Conservation (phyloP, 2,329 filamentous ascomycete genomes). For the Fusarium sp. region DNA sequence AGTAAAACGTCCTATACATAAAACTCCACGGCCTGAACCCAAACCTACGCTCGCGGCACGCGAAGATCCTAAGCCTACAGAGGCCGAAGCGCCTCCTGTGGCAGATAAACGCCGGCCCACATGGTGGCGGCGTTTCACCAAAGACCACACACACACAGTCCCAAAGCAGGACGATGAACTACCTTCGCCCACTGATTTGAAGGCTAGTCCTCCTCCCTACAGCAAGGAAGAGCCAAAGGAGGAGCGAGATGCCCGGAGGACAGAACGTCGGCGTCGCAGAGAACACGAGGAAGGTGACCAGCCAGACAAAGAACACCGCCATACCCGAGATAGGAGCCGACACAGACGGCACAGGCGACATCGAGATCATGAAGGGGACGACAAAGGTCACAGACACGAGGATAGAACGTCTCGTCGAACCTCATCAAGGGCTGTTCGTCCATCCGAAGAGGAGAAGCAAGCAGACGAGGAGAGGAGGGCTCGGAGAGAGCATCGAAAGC, state of each 20-base stretch:
- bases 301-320: neutral
- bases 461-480: conserved; percentile 10
- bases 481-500: conserved; percentile 7
- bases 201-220: neutral
- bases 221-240: conserved; percentile 4
- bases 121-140: conserved; percentile 18
- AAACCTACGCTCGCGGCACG: conserved; percentile 2
- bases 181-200: neutral
- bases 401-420: conserved; percentile 5
- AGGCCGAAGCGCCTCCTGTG: conserved; percentile 1
- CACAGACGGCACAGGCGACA: neutral
- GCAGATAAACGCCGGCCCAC: neutral
- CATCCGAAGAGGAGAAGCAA: conserved; percentile 4
- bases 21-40: neutral
- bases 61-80: neutral
- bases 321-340: neutral
- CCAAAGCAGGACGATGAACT: conserved; percentile 2
- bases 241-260: conserved; percentile 9
- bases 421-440: conserved; percentile 2
- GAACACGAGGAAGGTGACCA: neutral
- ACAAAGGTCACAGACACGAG: neutral
- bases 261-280: conserved; percentile 3
- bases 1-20: neutral
- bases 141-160: conserved; percentile 4
- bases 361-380: neutral